Percentiles rank a stretch among this genome's conserved stretches.
These are phyloP conservation scores for Eucalyptus tenuipes DNA, from an alignment of 345 rosid species.

Conservation along the genomic window DNA sequence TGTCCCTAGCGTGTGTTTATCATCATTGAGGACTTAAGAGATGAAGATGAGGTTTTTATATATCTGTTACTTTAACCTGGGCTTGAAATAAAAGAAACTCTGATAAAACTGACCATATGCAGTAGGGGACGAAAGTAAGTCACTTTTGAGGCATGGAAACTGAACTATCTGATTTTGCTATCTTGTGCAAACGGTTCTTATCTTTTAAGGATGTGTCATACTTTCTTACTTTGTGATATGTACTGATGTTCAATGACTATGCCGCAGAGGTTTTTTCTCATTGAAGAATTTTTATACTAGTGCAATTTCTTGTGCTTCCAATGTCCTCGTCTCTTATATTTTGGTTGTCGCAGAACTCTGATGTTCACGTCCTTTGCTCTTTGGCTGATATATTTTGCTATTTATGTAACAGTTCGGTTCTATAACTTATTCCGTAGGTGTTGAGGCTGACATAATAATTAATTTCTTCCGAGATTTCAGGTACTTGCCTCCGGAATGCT, in stretches of 20 bases:
- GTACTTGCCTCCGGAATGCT: conserved; percentile 99
- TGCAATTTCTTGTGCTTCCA: neutral
- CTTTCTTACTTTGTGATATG: neutral
- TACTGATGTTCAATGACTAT: neutral
- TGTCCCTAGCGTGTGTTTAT: neutral
- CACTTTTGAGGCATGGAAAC: neutral
- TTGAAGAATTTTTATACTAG: neutral
- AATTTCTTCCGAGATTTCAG: conserved; percentile 14
- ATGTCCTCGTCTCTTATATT: neutral
- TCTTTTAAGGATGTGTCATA: neutral
- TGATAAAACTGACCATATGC: neutral
- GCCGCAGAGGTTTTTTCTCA: neutral
- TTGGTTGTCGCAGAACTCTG: neutral
- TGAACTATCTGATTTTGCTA: neutral
- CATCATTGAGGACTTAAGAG: neutral
- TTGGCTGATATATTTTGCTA: neutral
- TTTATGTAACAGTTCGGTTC: neutral
- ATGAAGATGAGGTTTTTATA: neutral
- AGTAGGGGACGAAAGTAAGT: neutral
- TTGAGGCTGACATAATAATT: neutral
- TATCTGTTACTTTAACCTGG: neutral
- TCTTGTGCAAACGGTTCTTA: neutral
- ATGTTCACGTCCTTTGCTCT: neutral
- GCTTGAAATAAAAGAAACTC: neutral
- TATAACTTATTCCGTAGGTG: neutral